Conservation (phyloP, 2,329 filamentous ascomycete species). For the Aspergillus carbonarius region DNA sequence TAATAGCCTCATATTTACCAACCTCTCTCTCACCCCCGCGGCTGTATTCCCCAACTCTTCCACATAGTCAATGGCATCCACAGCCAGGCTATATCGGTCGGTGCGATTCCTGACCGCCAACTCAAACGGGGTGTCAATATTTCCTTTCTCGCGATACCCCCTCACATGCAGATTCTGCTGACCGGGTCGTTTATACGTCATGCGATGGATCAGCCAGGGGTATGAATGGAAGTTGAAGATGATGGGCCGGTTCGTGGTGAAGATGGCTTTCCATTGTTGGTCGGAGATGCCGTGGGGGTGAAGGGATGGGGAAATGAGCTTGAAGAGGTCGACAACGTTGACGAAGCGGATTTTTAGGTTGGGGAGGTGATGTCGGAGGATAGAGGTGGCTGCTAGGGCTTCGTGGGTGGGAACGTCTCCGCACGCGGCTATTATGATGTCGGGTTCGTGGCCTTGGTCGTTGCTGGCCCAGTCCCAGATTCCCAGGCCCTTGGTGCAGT, state of each 20-base stretch:
- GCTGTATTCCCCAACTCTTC: conserved; percentile 63
- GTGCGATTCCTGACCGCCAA: conserved; percentile 75
- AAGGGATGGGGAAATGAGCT: conserved; percentile 67
- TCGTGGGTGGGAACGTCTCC: conserved; percentile 75
- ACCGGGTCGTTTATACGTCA: conserved; percentile 73
- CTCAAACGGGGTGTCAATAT: conserved; percentile 78
- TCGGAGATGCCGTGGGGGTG: conserved; percentile 73
- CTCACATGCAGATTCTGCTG: conserved; percentile 69
- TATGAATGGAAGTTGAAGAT: conserved; percentile 87
- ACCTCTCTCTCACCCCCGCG: conserved; percentile 59
- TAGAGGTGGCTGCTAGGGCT: conserved; percentile 69
- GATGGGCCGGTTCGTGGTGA: conserved; percentile 69
- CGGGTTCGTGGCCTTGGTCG: conserved; percentile 66
- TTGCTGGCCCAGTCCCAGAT: conserved; percentile 78
- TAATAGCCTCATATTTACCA: conserved; percentile 64
- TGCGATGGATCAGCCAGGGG: conserved; percentile 73
- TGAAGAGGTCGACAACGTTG: conserved; percentile 79
- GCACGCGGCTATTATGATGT: conserved; percentile 73
- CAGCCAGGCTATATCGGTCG: conserved; percentile 73
- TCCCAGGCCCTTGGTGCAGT: conserved; percentile 75
- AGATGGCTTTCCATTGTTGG: conserved; percentile 65
- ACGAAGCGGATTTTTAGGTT: conserved; percentile 74
- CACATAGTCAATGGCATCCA: conserved; percentile 72
- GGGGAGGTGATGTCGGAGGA: conserved; percentile 70
- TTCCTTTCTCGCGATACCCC: conserved; percentile 80